A percentile compares a stretch with the other conserved stretches of the same genome.
Evolutionary conservation across 129 eudicot genomes (phyloP).

Genomic region (Kitagawia praeruptora): DNA sequence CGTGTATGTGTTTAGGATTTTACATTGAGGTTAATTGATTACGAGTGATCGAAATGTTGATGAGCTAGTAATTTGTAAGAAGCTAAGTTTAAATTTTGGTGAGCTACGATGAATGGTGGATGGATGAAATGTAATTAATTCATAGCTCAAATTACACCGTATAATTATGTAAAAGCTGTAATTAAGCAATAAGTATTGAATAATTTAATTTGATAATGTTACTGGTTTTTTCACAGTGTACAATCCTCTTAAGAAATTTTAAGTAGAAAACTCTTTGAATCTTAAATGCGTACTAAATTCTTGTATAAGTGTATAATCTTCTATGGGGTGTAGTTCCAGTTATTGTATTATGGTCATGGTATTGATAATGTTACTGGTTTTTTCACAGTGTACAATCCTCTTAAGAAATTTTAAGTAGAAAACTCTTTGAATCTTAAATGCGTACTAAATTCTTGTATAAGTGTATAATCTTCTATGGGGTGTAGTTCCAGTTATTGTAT

Average conservation of each 20-base stretch:
- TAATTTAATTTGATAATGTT: not conserved
- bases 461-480: not conserved
- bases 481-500: not conserved
- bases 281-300: not conserved
- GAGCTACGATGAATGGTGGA: too few species aligned
- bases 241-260: not conserved
- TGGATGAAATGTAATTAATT: not conserved
- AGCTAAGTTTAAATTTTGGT: not conserved
- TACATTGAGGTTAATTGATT: not conserved
- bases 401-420: not conserved
- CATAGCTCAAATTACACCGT: not conserved
- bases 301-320: not conserved
- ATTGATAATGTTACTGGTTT: too few species aligned
- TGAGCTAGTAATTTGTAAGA: not conserved
- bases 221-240: not conserved
- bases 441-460: not conserved
- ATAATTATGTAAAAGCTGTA: not conserved
- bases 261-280: not conserved
- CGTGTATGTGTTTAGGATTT: not conserved
- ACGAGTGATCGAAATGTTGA: not conserved
- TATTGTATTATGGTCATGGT: not conserved
- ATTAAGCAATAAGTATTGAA: not conserved
- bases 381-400: not conserved
- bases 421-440: not conserved
- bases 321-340: not conserved